A percentile compares a stretch with the other conserved stretches of the same genome.
These are phyloP conservation scores for Spathaspora sp. DNA, from an alignment of 1,139 yeast species.

Conservation along the genomic window DNA sequence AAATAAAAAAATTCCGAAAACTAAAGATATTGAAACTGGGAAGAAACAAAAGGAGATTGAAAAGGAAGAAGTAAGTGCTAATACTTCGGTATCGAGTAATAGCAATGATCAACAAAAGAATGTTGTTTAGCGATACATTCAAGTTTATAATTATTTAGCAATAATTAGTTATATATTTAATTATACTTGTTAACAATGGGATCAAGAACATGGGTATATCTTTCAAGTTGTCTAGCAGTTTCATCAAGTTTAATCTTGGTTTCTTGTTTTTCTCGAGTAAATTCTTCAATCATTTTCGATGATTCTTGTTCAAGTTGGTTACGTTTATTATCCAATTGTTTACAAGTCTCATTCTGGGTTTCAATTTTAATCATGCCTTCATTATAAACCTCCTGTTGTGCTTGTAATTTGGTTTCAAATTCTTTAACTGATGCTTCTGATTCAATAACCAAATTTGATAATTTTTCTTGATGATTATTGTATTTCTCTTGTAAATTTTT, in stretches of 20 bases:
- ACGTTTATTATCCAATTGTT: neutral
- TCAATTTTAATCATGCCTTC: neutral
- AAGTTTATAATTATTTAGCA: neutral
- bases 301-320: neutral
- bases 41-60: neutral
- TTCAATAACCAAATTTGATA: neutral
- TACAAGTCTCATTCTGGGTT: neutral
- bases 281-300: neutral
- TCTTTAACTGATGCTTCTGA: neutral
- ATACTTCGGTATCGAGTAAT: neutral
- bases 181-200: neutral
- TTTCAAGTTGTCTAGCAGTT: neutral
- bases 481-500: neutral
- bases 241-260: neutral
- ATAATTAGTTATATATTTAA: neutral
- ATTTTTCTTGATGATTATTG: neutral
- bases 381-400: neutral
- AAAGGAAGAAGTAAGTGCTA: neutral
- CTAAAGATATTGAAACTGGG: conserved; percentile 5
- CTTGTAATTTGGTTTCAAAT: neutral
- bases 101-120: neutral
- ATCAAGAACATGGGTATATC: neutral
- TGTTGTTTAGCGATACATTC: too few relatives aligned
- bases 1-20: conserved; percentile 36
- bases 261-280: neutral